Evolutionary conservation across 192 early-diverging fungal genomes (phyloP).

Genomic region (Backusella westeae): DNA sequence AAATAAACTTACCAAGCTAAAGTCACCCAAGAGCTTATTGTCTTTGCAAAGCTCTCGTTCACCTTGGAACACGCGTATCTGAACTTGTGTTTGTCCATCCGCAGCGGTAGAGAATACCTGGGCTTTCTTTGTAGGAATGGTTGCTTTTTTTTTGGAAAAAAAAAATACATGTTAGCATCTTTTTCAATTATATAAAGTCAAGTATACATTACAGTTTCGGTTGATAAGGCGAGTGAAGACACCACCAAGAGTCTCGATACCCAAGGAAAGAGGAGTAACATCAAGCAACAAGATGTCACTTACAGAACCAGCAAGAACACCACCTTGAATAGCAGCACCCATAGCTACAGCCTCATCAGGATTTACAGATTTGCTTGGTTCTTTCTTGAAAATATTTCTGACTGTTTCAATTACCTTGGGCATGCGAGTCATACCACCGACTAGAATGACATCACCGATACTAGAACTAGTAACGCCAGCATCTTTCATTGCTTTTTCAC

Average conservation of each 20-base stretch:
- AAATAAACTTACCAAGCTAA: slow-evolving; percentile 69
- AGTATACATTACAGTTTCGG: slow-evolving; percentile 59
- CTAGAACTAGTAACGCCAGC: slow-evolving; percentile 79
- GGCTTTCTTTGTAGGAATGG: slow-evolving; percentile 99
- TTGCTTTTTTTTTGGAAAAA: slow-evolving; percentile 49
- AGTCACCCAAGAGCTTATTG: slow-evolving; percentile 98
- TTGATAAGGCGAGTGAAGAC: slow-evolving; percentile 97
- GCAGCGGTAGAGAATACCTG: slow-evolving; percentile 99
- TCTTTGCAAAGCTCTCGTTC: slow-evolving; percentile 96
- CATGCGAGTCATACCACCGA: slow-evolving; percentile 98
- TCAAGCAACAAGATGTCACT: slow-evolving; percentile 95
- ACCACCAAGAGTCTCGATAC: slow-evolving; percentile 98
- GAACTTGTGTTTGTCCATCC: slow-evolving; percentile 96
- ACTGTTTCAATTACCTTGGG: slow-evolving; percentile 95
- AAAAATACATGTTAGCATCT: background rate
- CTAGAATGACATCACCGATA: slow-evolving; percentile 93
- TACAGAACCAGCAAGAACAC: slow-evolving; percentile 94
- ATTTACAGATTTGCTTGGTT: slow-evolving; percentile 95
- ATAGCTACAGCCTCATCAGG: slow-evolving; percentile 99
- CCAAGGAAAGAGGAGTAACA: slow-evolving; percentile 96
- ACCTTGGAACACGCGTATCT: slow-evolving; percentile 98
- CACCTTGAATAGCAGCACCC: slow-evolving; percentile 97
- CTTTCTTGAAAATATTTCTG: slow-evolving; percentile 83
- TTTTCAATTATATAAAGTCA: background rate
- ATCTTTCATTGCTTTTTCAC: slow-evolving; percentile 96